A percentile compares a stretch with the other conserved stretches of the same genome.
Conservation (phyloP, 441 rosid species). For the Pelargonium citronellum region DNA sequence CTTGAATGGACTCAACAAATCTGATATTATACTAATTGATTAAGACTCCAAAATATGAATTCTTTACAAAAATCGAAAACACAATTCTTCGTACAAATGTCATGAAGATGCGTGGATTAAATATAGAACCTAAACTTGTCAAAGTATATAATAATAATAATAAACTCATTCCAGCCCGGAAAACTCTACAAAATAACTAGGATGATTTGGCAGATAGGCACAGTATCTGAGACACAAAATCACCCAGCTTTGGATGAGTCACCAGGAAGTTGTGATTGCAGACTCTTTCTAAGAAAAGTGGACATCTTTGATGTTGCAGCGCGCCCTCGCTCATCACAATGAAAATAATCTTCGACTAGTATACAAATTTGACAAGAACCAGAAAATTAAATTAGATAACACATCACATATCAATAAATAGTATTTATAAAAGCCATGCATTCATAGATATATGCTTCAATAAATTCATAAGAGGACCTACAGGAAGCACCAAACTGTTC, state of each 20-base stretch:
- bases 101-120: neutral
- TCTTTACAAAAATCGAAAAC: no score
- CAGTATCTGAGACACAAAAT: conserved; percentile 6
- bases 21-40: no score
- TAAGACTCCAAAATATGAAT: no score
- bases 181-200: neutral
- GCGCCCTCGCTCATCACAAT: conserved; percentile 62
- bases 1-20: no score
- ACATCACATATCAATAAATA: neutral
- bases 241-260: conserved; percentile 43
- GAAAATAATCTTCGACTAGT: conserved; percentile 69
- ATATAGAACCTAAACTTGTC: neutral
- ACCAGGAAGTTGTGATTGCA: conserved; percentile 45
- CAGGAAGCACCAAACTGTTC: no score
- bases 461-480: no score
- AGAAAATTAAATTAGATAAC: conserved; percentile 5
- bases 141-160: neutral
- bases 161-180: no score
- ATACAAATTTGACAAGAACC: conserved; percentile 13
- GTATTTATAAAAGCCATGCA: neutral
- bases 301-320: conserved; percentile 70
- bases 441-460: neutral
- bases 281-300: conserved; percentile 68
- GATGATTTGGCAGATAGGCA: neutral
- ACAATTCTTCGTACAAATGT: no score